phyloP scores from a whole-genome alignment of 2,329 filamentous ascomycete species.

The Fusarium illudens region DNA sequence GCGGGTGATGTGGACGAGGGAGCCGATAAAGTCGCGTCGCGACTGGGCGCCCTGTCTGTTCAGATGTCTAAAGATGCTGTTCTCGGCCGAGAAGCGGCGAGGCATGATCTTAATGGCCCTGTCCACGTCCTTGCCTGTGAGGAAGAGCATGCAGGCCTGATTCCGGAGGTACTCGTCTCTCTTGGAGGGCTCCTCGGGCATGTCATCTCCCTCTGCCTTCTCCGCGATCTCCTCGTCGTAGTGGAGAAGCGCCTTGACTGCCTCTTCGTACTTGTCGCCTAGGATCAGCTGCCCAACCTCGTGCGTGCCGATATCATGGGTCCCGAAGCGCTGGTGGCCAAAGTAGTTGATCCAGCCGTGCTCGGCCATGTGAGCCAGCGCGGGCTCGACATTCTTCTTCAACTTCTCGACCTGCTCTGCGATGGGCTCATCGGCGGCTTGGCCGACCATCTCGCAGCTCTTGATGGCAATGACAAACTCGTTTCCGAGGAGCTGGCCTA shows the following conservation, averaged over 20 bases:
- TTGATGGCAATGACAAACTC: slow-evolving; percentile 93
- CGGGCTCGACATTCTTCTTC: slow-evolving; percentile 56
- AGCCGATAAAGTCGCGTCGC: slow-evolving; percentile 78
- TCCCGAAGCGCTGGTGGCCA: slow-evolving; percentile 95
- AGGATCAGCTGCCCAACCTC: slow-evolving; percentile 85
- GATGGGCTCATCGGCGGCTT: slow-evolving; percentile 40
- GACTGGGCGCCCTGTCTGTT: slow-evolving; percentile 56
- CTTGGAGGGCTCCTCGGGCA: slow-evolving; percentile 61
- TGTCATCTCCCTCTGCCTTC: slow-evolving; percentile 49
- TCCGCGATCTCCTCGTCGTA: slow-evolving; percentile 72
- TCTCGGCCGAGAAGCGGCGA: slow-evolving; percentile 82
- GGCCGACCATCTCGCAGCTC: slow-evolving; percentile 72
- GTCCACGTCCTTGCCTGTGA: slow-evolving; percentile 64
- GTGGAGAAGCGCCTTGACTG: slow-evolving; percentile 78
- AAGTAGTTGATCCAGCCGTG: slow-evolving; percentile 98
- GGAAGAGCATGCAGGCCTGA: slow-evolving; percentile 79
- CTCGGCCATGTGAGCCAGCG: slow-evolving; percentile 72
- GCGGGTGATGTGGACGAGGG: slow-evolving; percentile 80
- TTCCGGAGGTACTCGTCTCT: slow-evolving; percentile 83
- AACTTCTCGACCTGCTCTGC: slow-evolving; percentile 45
- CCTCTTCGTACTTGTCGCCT: slow-evolving; percentile 80
- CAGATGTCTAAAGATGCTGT: slow-evolving; percentile 80
- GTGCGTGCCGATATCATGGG: slow-evolving; percentile 86
- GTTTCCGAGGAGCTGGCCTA: slow-evolving; percentile 88
- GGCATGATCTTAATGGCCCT: slow-evolving; percentile 76